phyloP scores from a whole-genome alignment of 2,329 filamentous ascomycete genomes.

The Aspergillus oerlinghausenensis region DNA sequence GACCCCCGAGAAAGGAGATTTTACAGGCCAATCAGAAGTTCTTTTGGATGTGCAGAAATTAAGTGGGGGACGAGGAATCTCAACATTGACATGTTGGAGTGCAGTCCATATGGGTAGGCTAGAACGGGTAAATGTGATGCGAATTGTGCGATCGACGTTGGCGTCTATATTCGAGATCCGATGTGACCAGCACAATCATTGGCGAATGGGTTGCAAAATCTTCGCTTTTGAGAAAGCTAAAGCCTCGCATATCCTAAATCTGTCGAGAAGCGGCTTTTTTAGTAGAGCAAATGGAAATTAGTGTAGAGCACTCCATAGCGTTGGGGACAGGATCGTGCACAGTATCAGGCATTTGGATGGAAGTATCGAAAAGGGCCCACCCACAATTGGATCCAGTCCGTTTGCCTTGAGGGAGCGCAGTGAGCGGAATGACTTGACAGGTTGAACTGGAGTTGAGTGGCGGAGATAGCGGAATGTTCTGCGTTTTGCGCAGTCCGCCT shows the following conservation, averaged over 20 bases:
- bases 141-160: conserved; percentile 22
- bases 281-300: conserved; percentile 3
- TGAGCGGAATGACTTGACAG: conserved; percentile 16
- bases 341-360: background rate
- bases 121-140: conserved; percentile 18
- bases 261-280: conserved; percentile 1
- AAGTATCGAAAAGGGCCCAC: conserved; percentile 6
- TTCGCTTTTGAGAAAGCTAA: conserved; percentile 10
- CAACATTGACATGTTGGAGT: conserved; percentile 15
- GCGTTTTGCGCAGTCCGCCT: conserved; percentile 9
- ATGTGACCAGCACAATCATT: conserved; percentile 22
- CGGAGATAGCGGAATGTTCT: conserved; percentile 17
- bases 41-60: conserved; percentile 1
- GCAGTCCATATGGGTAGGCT: conserved; percentile 16
- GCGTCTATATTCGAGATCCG: conserved; percentile 14
- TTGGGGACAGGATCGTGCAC: conserved; percentile 7
- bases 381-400: conserved; percentile 1
- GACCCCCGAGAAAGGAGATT: background rate
- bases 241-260: conserved; percentile 1
- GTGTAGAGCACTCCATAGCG: background rate
- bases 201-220: conserved; percentile 16
- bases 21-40: background rate
- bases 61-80: conserved; percentile 11
- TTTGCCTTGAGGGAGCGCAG: conserved; percentile 3
- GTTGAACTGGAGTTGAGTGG: conserved; percentile 17